phyloP scores from a whole-genome alignment of 1,139 yeast genomes.

The Protomyces gravidus region DNA sequence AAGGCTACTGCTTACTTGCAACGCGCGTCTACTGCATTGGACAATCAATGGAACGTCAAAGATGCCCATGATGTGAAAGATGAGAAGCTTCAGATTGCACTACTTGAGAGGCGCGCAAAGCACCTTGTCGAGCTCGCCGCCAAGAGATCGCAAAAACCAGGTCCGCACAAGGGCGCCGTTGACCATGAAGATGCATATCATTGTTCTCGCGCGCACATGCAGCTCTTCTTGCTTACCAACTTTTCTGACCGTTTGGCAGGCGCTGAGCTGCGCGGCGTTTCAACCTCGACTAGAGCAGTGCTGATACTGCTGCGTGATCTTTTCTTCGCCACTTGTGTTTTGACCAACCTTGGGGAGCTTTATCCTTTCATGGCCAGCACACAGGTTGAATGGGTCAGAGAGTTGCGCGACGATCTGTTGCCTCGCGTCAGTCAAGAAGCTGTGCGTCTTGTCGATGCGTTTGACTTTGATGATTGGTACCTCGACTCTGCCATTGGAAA shows the following conservation, averaged over 20 bases:
- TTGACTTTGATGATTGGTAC: conserved; percentile 77
- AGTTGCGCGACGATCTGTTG: conserved; percentile 42
- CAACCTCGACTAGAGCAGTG: conserved; percentile 39
- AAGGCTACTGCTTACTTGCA: conserved; percentile 6
- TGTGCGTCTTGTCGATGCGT: conserved; percentile 82
- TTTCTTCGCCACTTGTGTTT: conserved; percentile 67
- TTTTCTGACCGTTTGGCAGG: conserved; percentile 3
- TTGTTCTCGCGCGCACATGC: conserved; percentile 23
- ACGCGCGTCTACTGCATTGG: not conserved
- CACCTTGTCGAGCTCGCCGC: conserved; percentile 6
- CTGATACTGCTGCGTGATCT: conserved; percentile 52
- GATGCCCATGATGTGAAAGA: not conserved
- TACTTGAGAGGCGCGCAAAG: conserved; percentile 16
- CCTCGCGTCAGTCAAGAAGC: conserved; percentile 56
- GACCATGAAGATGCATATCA: conserved; percentile 22
- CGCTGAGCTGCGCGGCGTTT: not conserved
- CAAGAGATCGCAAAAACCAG: not conserved
- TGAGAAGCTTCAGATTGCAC: conserved; percentile 3
- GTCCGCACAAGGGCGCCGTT: conserved; percentile 1
- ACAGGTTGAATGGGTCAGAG: conserved; percentile 41
- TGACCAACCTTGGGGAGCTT: conserved; percentile 70
- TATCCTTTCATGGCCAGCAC: conserved; percentile 54
- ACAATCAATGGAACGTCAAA: conserved; percentile 1
- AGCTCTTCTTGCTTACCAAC: conserved; percentile 15
- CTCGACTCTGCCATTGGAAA: conserved; percentile 82